A percentile compares a stretch with the other conserved stretches of the same genome.
These are phyloP conservation scores for Rhodotorula glutinis DNA, from an alignment of 1,284 basidiomycete genomes.

Conservation along the genomic window DNA sequence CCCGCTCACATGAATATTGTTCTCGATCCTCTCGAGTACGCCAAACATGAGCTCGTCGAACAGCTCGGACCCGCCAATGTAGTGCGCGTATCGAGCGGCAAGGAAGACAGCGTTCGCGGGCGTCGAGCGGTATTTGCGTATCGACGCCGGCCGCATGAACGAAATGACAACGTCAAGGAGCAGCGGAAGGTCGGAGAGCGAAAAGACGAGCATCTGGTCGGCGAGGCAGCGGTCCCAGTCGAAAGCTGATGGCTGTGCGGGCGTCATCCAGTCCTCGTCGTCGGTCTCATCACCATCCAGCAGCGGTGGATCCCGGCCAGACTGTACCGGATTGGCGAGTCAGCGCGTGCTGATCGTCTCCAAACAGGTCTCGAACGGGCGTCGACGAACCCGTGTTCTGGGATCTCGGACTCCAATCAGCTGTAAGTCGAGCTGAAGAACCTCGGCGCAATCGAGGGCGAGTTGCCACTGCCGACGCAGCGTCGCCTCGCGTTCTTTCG, in stretches of 20 bases:
- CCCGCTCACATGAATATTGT: constrained; percentile 70
- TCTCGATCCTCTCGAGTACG: constrained; percentile 87
- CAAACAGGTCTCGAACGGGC: no score
- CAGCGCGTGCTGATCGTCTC: not conserved
- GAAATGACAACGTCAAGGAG: constrained; percentile 75
- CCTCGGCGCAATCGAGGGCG: constrained; percentile 34
- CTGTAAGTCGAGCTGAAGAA: constrained; percentile 38
- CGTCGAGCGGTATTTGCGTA: constrained; percentile 47
- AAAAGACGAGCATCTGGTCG: constrained; percentile 78
- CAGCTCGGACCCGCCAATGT: constrained; percentile 72
- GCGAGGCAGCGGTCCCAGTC: constrained; percentile 39
- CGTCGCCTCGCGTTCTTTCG: constrained; percentile 23
- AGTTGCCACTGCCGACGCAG: constrained; percentile 19
- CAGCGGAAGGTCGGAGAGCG: constrained; percentile 67
- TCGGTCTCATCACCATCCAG: not conserved
- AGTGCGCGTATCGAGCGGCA: constrained; percentile 69
- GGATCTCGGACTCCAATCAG: constrained; percentile 26
- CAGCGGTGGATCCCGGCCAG: not conserved
- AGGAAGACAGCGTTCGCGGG: constrained; percentile 53
- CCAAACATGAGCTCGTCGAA: constrained; percentile 87
- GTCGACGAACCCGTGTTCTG: not conserved
- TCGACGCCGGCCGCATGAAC: constrained; percentile 59
- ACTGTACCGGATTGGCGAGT: not conserved
- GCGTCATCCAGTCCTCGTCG: constrained; percentile 14
- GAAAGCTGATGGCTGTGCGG: constrained; percentile 20